phyloP scores from a whole-genome alignment of 768 basidiomycete genomes.

The Artomyces pyxidatus region DNA sequence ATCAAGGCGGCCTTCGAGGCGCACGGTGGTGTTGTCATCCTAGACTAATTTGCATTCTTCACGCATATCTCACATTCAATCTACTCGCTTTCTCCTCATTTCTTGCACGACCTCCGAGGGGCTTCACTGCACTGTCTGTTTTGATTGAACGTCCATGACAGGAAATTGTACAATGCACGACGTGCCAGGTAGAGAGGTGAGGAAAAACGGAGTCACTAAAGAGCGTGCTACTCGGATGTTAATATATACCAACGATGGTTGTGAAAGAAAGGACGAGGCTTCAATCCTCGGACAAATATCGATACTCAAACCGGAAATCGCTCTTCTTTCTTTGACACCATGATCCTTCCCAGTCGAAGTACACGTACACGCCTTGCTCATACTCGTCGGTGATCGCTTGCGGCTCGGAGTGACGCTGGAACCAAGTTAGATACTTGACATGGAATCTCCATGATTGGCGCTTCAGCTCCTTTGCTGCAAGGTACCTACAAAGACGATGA shows the following conservation, averaged over 20 bases:
- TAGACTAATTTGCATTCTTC: constrained; percentile 49
- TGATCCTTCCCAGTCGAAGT: constrained; percentile 98
- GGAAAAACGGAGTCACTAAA: too few relatives aligned
- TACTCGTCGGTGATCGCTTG: constrained; percentile 99
- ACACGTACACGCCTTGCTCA: constrained; percentile 98
- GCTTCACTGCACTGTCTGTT: too few relatives aligned
- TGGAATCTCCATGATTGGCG: constrained; percentile 99
- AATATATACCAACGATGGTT: too few relatives aligned
- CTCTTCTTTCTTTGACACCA: constrained; percentile 99
- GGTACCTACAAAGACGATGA: constrained; percentile 46
- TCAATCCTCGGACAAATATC: constrained; percentile 88
- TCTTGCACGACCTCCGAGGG: too few relatives aligned
- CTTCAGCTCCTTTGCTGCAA: constrained; percentile 95
- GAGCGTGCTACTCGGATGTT: too few relatives aligned
- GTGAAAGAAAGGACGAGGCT: too few relatives aligned
- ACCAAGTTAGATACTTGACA: constrained; percentile 99
- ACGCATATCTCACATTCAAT: too few relatives aligned
- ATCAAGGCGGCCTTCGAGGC: constrained; percentile 84
- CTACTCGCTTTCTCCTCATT: too few relatives aligned
- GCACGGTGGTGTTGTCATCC: constrained; percentile 78
- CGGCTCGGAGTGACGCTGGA: constrained; percentile 96
- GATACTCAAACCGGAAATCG: constrained; percentile 96
- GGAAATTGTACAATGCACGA: too few relatives aligned
- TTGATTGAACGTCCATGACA: too few relatives aligned
- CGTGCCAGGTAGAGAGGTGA: too few relatives aligned